A percentile compares a stretch with the other conserved stretches of the same genome.
Evolutionary conservation across 2,329 filamentous ascomycete genomes (phyloP).

Genomic region (Talaromyces atroroseus): DNA sequence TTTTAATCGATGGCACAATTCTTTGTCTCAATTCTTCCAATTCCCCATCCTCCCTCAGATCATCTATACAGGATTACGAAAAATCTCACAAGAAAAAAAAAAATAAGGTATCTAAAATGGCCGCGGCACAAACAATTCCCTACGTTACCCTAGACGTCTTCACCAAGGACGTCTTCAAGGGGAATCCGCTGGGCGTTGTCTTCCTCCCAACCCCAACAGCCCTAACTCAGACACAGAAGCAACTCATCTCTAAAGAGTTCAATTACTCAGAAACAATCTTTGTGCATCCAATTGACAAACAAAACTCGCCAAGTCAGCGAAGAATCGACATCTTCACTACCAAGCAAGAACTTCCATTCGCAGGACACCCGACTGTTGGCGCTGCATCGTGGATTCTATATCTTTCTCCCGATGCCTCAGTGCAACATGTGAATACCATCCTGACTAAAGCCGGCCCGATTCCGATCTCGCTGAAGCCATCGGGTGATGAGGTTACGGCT

Average conservation of each 20-base stretch:
- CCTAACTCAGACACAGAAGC: conserved; percentile 46
- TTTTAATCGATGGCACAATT: background rate
- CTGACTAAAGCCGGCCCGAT: conserved; percentile 56
- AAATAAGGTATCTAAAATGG: background rate
- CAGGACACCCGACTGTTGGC: conserved; percentile 55
- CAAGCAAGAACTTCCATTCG: conserved; percentile 50
- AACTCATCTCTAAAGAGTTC: conserved; percentile 52
- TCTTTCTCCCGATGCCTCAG: conserved; percentile 18
- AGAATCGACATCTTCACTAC: conserved; percentile 52
- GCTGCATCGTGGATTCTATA: conserved; percentile 45
- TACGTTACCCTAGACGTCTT: conserved; percentile 38
- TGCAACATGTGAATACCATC: conserved; percentile 30
- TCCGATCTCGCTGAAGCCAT: conserved; percentile 30
- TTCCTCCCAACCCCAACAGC: conserved; percentile 34
- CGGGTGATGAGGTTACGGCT: conserved; percentile 12
- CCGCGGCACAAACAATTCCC: background rate
- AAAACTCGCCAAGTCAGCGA: conserved; percentile 15
- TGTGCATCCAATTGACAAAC: conserved; percentile 32
- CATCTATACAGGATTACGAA: background rate
- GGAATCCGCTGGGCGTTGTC: conserved; percentile 55
- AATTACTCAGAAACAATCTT: conserved; percentile 56
- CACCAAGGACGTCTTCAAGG: conserved; percentile 37
- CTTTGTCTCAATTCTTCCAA: background rate
- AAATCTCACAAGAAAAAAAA: background rate
- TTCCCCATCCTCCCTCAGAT: background rate